phyloP scores from a whole-genome alignment of 2,329 filamentous ascomycete species.

The Bipolaris sorokiniana region DNA sequence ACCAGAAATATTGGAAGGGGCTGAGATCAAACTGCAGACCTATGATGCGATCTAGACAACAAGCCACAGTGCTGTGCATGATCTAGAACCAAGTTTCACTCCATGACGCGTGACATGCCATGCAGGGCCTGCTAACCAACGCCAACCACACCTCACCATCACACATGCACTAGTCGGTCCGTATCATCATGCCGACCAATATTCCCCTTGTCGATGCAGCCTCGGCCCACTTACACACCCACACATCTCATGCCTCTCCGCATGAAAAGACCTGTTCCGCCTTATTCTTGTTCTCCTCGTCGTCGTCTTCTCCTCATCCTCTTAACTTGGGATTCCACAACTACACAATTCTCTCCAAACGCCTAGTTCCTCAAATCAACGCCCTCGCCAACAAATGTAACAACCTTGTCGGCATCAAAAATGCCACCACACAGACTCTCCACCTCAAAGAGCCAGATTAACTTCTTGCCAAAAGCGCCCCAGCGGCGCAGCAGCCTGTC shows the following conservation, averaged over 20 bases:
- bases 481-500: conserved; percentile 1
- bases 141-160: neutral
- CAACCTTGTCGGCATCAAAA: neutral
- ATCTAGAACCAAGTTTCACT: neutral
- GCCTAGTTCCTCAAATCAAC: neutral
- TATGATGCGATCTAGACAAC: neutral
- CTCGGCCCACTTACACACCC: neutral
- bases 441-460: conserved; percentile 5
- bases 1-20: neutral
- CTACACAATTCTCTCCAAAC: neutral
- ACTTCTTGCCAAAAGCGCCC: conserved; percentile 11
- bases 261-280: neutral
- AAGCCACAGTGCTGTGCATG: neutral
- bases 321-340: neutral
- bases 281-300: neutral
- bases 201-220: neutral
- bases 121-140: neutral
- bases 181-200: neutral
- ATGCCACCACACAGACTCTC: conserved; percentile 1
- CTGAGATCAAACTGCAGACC: neutral
- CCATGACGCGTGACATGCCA: neutral
- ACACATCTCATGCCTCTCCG: neutral
- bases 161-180: conserved; percentile 1
- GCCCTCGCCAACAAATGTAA: neutral
- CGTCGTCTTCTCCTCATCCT: neutral